Base-by-base conservation (phyloP, 441 rosid species). In the Corymbia calophylla region DNA sequence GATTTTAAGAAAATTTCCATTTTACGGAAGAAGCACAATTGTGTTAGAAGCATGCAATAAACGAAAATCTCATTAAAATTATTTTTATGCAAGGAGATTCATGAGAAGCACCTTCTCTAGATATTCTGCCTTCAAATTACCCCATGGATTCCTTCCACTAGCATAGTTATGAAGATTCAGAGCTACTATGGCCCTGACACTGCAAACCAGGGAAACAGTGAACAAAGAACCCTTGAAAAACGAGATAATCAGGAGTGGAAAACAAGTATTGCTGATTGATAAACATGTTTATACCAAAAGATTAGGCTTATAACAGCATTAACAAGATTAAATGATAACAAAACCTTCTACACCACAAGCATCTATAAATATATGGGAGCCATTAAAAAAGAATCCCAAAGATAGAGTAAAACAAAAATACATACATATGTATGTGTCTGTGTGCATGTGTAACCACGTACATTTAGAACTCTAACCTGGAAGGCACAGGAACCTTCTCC, bases 91-190 rank as follows among this genome's bases (percentile, higher is more conserved):
- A 23, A 16, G 47, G 56, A 81, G 82, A 25, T 77, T 88, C 47
- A 80, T n/a, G 84, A 70, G 60, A 15, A 53, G 25, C 93, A 98
- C 99, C 93, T 96, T 98, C 88, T 96, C 97, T 93, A 98, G 90
- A 93, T 98, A 98, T 29, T 94, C 95, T 60, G 95, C 98, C 88
- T 93, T 95, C 88, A 97, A 95, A 89, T 91, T 93, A 48, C 99
- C 99, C 99, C 99, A 98, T 7, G 99, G 99, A 87, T 95, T 94
- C 92, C 99, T 95, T 89, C 99, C 99, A 92, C 99, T 97, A 86
- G 95, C 99, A 88, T 98, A 97, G 90, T 91, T 98, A 90, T 95
- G 94, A 93, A 98, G 98, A 94, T 98, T 97, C 91, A 98, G 92
- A 88, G 95, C 97, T 89, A 98, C 98, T 53, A 98, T 95, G 55